phyloP scores from a whole-genome alignment of 768 basidiomycete species.

The Suillus spraguei region DNA sequence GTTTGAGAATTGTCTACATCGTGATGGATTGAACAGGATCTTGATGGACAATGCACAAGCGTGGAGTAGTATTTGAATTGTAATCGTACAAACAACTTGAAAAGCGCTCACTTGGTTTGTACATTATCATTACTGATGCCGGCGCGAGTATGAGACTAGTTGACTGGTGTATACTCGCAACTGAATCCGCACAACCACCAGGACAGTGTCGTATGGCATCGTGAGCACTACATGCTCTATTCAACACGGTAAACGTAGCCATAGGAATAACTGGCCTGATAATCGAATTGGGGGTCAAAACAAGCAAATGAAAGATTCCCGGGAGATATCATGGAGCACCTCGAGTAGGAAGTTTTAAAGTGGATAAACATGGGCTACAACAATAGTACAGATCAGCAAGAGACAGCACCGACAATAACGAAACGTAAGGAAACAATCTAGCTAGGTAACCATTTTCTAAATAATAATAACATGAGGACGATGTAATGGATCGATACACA shows the following conservation, averaged over 20 bases:
- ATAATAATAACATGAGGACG: not conserved
- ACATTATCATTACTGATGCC: not conserved
- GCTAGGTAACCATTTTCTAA: not conserved
- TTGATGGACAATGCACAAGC: slow-evolving; percentile 43
- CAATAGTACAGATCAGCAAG: not conserved
- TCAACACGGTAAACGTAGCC: not conserved
- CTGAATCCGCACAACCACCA: not conserved
- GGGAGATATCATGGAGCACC: not conserved
- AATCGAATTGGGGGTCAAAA: not conserved
- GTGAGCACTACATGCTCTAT: not conserved
- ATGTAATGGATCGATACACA: slow-evolving; percentile 4
- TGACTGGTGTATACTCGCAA: not conserved
- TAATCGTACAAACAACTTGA: not conserved
- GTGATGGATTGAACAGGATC: slow-evolving; percentile 65
- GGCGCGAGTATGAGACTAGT: not conserved
- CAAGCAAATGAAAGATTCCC: not conserved
- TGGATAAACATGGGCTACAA: not conserved
- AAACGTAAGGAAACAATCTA: not conserved
- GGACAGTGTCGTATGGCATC: not conserved
- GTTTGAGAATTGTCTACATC: slow-evolving; percentile 67
- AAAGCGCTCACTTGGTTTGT: not conserved
- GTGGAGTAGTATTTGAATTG: slow-evolving; percentile 7
- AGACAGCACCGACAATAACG: not conserved
- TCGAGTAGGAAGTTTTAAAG: not conserved
- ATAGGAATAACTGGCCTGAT: not conserved